Conservation (phyloP, 352 stramenopile genomes). For the Thalassiosira mediterranea region DNA sequence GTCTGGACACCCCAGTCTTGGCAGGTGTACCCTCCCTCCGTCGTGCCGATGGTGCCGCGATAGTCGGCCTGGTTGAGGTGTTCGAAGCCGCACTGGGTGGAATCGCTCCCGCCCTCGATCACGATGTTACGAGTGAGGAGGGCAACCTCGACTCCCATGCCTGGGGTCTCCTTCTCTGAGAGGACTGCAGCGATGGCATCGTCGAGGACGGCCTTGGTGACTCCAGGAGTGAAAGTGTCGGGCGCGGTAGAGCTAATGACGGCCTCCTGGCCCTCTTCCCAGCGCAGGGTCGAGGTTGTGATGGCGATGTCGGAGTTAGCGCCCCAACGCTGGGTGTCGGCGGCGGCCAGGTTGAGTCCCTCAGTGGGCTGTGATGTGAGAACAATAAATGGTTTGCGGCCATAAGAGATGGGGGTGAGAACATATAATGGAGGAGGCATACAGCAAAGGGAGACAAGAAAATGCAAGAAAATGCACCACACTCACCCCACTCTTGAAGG, state of each 20-base stretch:
- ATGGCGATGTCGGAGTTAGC: slow-evolving; percentile 52
- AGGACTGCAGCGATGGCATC: slow-evolving; percentile 35
- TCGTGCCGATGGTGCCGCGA: slow-evolving; percentile 4
- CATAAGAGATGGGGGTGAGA: neutral
- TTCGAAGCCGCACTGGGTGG: slow-evolving; percentile 1
- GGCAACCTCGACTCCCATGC: slow-evolving; percentile 52
- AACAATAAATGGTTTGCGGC: neutral
- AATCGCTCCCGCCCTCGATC: slow-evolving; percentile 43
- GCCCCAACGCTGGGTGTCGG: slow-evolving; percentile 34
- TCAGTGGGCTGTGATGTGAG: slow-evolving; percentile 32
- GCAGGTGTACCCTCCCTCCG: slow-evolving; percentile 1
- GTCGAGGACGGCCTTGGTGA: slow-evolving; percentile 36
- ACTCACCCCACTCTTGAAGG: slow-evolving; percentile 48
- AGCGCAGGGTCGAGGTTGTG: slow-evolving; percentile 50
- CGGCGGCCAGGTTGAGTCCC: slow-evolving; percentile 28
- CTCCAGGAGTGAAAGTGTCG: slow-evolving; percentile 3
- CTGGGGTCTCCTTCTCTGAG: slow-evolving; percentile 37
- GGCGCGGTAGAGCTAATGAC: slow-evolving; percentile 5
- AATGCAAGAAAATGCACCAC: neutral
- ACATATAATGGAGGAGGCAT: neutral
- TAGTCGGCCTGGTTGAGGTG: slow-evolving; percentile 3
- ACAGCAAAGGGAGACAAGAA: slow-evolving; percentile 1
- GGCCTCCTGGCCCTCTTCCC: slow-evolving; percentile 37
- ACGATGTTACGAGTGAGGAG: slow-evolving; percentile 62
- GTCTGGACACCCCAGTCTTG: slow-evolving; percentile 5